Evolutionary conservation across 2,329 filamentous ascomycete genomes (phyloP), one percentile per base, ranked within the genome.

Genomic region (Aspergillus carbonarius): DNA sequence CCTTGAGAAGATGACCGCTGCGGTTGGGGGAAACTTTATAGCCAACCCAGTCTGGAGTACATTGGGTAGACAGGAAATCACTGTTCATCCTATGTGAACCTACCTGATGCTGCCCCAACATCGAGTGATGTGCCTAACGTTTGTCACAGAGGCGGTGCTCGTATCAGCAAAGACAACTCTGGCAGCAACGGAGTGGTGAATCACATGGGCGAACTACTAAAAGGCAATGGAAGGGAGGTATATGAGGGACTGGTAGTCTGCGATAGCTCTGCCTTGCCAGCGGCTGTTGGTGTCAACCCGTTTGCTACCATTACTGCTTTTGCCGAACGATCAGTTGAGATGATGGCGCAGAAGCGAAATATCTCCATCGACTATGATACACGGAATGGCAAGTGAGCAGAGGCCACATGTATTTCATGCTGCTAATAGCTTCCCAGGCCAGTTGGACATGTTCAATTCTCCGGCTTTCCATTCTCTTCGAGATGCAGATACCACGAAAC

Each of bases 241-340:
- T 76, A 90, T 65, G 50, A 76, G 0, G 87, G 86, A 0, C 77
- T 90, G 1, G 78, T 88, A 17, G 83, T 88, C 30, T 83, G 83
- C 0, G 88, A 90, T 67, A 86, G 77, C 8, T 79, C 87, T 2
- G 74, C 85, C 0, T 81, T 90, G 15, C 87, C 88, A 0, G 7
- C 12, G 32, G 15, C 25, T 10, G n/a, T 49, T 42, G 60, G 63
- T 2, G 85, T 86, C 3, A 90, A 90, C 66, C 87, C 88, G 0
- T 82, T 88, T 54, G 88, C 87, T 1, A 90, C 87, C 1, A 90
- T 90, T 62, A 83, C 86, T 0, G 87, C 88, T 2, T 79, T 91
- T 18, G 86, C 88, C 0, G 88, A 90, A 72, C 78, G 88, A 9
- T 83, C 83, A 0, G 80, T 89, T 6, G 82, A 84, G 53, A 69